Percentiles rank a stretch among this genome's conserved stretches.
Evolutionary conservation across 2,329 filamentous ascomycete genomes (phyloP).

Genomic region (Penicillium freii): DNA sequence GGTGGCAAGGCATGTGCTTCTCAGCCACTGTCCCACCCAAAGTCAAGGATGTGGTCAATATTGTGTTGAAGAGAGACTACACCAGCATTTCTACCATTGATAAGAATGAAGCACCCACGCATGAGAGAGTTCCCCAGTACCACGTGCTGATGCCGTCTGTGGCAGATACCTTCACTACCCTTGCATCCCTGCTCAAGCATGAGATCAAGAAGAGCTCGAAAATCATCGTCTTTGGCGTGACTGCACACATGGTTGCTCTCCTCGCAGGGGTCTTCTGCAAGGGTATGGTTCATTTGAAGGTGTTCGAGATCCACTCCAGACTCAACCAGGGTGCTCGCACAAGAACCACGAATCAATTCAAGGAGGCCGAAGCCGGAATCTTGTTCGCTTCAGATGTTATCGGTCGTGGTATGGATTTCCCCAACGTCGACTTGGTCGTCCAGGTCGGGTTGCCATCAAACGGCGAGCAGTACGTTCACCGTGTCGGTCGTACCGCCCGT

Average conservation of each 20-base stretch:
- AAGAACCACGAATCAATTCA: constrained; percentile 47
- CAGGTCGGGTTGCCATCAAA: constrained; percentile 52
- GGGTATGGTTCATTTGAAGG: constrained; percentile 33
- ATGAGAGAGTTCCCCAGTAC: constrained; percentile 52
- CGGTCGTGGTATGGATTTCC: constrained; percentile 53
- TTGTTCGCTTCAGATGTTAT: constrained; percentile 51
- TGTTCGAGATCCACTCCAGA: constrained; percentile 71
- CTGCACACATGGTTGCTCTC: constrained; percentile 63
- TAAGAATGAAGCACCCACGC: constrained; percentile 75
- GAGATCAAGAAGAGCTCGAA: constrained; percentile 62
- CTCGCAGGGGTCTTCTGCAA: constrained; percentile 55
- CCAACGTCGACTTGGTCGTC: constrained; percentile 50
- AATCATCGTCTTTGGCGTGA: constrained; percentile 82
- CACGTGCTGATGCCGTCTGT: constrained; percentile 46
- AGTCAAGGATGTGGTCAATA: constrained; percentile 73
- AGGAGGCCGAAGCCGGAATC: constrained; percentile 44
- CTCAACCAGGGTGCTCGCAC: constrained; percentile 69
- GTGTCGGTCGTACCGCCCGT: constrained; percentile 64
- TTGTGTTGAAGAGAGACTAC: constrained; percentile 62
- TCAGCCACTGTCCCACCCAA: constrained; percentile 84
- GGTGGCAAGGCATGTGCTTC: constrained; percentile 66
- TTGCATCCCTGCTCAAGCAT: constrained; percentile 46
- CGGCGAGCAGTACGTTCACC: constrained; percentile 51
- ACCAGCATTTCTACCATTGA: constrained; percentile 83
- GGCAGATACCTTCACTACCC: constrained; percentile 46